Percentiles rank a stretch among this genome's conserved stretches.
phyloP scores from a whole-genome alignment of 345 rosid genomes.

The Eucalyptus urophylla region DNA sequence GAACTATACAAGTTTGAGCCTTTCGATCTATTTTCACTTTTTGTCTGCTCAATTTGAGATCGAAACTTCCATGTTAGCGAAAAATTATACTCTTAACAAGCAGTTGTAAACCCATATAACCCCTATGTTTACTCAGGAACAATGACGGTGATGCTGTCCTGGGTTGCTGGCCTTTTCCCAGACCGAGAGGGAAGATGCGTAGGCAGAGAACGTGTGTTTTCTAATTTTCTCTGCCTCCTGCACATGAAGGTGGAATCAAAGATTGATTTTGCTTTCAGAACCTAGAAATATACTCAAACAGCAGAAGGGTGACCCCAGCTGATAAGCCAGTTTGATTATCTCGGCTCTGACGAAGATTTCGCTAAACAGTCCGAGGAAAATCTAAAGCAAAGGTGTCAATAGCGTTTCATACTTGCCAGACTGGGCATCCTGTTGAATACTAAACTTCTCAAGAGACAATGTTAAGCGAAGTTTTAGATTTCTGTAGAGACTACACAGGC shows the following conservation, averaged over 20 bases:
- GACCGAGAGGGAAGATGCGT: background rate
- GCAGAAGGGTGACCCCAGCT: background rate
- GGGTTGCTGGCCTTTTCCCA: slow-evolving; percentile 24
- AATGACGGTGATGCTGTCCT: background rate
- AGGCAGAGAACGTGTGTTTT: background rate
- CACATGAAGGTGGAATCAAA: background rate
- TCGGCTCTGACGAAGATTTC: background rate
- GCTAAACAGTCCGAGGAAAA: background rate
- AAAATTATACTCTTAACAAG: background rate
- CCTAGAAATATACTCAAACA: background rate
- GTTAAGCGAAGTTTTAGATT: background rate
- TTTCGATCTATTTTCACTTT: background rate
- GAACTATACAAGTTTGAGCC: background rate
- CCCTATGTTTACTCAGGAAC: background rate
- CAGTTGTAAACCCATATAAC: background rate
- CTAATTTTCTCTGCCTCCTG: background rate
- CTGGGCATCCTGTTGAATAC: background rate
- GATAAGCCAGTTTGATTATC: background rate
- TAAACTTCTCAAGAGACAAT: background rate
- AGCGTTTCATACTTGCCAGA: background rate
- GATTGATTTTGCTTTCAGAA: background rate
- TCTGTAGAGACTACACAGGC: background rate
- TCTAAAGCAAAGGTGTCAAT: background rate
- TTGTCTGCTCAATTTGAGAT: background rate
- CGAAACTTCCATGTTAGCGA: background rate